Evolutionary conservation across 768 basidiomycete genomes (phyloP), one percentile per base, ranked within the genome.

Genomic region (Tylopilus felleus): DNA sequence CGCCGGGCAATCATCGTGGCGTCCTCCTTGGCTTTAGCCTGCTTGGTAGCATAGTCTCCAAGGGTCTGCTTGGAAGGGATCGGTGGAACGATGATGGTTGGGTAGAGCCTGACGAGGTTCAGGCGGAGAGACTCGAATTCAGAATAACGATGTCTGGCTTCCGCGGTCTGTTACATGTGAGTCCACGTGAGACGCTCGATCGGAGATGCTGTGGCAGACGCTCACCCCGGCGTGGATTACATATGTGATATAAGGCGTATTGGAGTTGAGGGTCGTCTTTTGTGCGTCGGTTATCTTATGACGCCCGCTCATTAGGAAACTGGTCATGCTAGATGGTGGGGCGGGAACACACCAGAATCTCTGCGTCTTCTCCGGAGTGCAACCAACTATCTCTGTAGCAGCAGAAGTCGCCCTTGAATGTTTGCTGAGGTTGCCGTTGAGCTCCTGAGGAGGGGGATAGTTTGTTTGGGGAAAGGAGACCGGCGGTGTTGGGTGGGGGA

Each of bases 21-120:
- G 68, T 99, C 97, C 66, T 99, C 97, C 66, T 96, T 98, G 22
- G 96, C 97, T 71, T 96, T 97, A 14, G 82, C 86, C 65, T 94
- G 94, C 72, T 98, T 98, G 57, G 94, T 88, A 2, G 97, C 97
- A 76, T 99, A 99, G 64, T 98, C 97, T 8, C 92, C 84, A 36
- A 99, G 78, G 1, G 89, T 88, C 73, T 98, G 93, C 73, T 99
- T 98, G 1, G 91, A 94, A 3, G 97, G 97, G 49, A 99, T 97
- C 40, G 97, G 97, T 3, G 97, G 96, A 56, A 99, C 88, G 64
- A 99, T 98, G 61, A 95, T 75, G 9, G 95, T 97, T 0, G 97
- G 97, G 69, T 99, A 97, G 42, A 99, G 78, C 65, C 85, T 93
- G 47, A 84, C 79, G 45, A 99, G 81, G 57, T 80, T 88, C 49